These are phyloP conservation scores for Zasmidium citrigriseum DNA, from an alignment of 2,329 filamentous ascomycete species.

Conservation along the genomic window DNA sequence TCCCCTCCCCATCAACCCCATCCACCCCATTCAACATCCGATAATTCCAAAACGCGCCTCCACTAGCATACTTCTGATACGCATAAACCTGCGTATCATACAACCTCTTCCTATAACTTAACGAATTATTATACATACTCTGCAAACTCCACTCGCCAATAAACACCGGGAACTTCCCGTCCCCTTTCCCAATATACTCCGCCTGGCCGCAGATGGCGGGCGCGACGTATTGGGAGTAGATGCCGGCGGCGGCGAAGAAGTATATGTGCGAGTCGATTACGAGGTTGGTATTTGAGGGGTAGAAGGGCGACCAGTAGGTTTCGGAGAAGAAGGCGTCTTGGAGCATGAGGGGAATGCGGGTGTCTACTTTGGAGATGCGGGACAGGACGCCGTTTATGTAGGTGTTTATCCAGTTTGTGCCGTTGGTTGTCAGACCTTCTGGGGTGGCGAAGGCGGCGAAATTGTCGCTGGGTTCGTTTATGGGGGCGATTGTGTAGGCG, in stretches of 20 bases:
- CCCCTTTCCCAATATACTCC: slow-evolving; percentile 19
- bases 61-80: slow-evolving; percentile 35
- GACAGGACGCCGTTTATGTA: slow-evolving; percentile 36
- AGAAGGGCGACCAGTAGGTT: slow-evolving; percentile 32
- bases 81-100: slow-evolving; percentile 38
- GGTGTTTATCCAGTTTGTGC: slow-evolving; percentile 34
- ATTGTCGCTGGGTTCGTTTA: slow-evolving; percentile 43
- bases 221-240: slow-evolving; percentile 30
- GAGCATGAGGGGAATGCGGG: slow-evolving; percentile 37
- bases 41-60: slow-evolving; percentile 25
- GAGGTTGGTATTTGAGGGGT: slow-evolving; percentile 29
- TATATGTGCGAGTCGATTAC: slow-evolving; percentile 37
- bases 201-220: slow-evolving; percentile 32
- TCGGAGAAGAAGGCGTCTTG: slow-evolving; percentile 34
- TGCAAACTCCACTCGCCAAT: slow-evolving; percentile 41
- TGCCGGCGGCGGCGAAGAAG: slow-evolving; percentile 32
- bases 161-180: slow-evolving; percentile 36
- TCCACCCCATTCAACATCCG: slow-evolving; percentile 4
- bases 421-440: slow-evolving; percentile 32
- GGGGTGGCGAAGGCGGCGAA: slow-evolving; percentile 36
- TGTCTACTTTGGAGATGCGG: slow-evolving; percentile 28
- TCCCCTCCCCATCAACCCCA: slow-evolving; percentile 15
- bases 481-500: slow-evolving; percentile 38
- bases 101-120: slow-evolving; percentile 30
- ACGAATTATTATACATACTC: slow-evolving; percentile 35